These are phyloP conservation scores for Macrolepiota fuliginosa DNA, from an alignment of 768 basidiomycete genomes.

Conservation along the genomic window DNA sequence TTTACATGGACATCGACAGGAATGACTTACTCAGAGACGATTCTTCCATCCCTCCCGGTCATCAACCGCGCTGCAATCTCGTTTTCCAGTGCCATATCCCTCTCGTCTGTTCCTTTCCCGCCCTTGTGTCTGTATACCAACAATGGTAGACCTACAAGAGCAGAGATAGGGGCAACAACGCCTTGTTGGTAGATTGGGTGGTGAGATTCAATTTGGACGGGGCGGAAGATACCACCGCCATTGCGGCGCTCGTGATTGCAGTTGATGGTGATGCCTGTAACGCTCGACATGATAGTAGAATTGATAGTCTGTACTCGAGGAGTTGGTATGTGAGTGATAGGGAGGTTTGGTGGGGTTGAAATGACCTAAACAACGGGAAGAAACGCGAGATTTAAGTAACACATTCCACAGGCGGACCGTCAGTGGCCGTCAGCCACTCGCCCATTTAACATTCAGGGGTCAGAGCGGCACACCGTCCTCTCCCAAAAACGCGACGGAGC, in stretches of 20 bases:
- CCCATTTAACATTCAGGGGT: not conserved
- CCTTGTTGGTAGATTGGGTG: conserved; percentile 3
- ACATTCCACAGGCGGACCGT: not conserved
- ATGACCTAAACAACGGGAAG: not conserved
- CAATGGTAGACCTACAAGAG: not conserved
- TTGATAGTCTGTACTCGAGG: not conserved
- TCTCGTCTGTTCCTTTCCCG: not conserved
- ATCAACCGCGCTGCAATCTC: conserved; percentile 2
- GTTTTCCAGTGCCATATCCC: not conserved
- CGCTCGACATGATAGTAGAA: not conserved
- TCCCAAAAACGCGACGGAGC: not conserved
- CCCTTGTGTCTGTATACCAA: conserved; percentile 1
- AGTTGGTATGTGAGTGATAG: not conserved
- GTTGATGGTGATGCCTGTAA: conserved; percentile 5
- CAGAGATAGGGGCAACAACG: not conserved
- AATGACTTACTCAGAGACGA: not conserved
- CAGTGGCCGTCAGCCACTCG: too few relatives aligned
- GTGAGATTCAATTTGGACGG: not conserved
- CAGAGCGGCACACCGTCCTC: not conserved
- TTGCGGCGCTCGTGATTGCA: conserved; percentile 1
- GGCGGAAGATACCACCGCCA: conserved; percentile 4
- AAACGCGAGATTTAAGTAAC: not conserved
- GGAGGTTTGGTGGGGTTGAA: not conserved
- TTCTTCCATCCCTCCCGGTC: not conserved
- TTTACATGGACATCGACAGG: not conserved